phyloP scores from a whole-genome alignment of 1,284 basidiomycete genomes.

The Mycena citricolor region DNA sequence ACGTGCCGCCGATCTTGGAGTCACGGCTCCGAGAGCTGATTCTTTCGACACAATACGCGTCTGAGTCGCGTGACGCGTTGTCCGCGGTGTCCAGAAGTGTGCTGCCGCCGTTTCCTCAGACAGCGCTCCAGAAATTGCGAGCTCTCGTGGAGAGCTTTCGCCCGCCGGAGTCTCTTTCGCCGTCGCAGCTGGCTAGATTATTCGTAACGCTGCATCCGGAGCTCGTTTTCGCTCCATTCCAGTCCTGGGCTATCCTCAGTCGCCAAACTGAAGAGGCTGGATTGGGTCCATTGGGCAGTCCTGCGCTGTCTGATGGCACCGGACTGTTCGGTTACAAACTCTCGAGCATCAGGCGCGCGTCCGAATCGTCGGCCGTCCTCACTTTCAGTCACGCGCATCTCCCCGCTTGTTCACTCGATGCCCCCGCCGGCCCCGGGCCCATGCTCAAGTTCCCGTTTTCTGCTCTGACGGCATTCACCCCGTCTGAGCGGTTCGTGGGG shows the following conservation, averaged over 20 bases:
- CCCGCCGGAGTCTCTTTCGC: constrained; percentile 39
- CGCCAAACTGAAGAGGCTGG: constrained; percentile 53
- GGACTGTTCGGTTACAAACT: constrained; percentile 57
- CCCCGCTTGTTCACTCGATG: constrained; percentile 11
- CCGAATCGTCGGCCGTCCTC: constrained; percentile 39
- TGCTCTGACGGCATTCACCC: constrained; percentile 34
- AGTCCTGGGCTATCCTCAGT: constrained; percentile 60
- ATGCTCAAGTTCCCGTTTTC: constrained; percentile 42
- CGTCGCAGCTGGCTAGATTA: constrained; percentile 51
- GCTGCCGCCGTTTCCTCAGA: constrained; percentile 63
- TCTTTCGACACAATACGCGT: constrained; percentile 59
- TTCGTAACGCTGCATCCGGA: constrained; percentile 56
- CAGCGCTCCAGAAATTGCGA: constrained; percentile 51
- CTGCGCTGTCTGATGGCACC: constrained; percentile 38
- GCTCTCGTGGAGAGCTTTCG: constrained; percentile 48
- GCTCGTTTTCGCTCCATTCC: constrained; percentile 51
- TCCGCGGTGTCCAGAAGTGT: constrained; percentile 50
- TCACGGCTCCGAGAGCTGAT: constrained; percentile 52
- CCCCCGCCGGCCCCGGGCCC: constrained; percentile 28
- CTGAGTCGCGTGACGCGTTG: constrained; percentile 51
- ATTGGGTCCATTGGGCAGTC: constrained; percentile 52
- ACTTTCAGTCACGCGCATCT: constrained; percentile 36
- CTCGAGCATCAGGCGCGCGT: constrained; percentile 39
- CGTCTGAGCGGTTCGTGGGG: constrained; percentile 43
- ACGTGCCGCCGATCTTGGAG: constrained; percentile 32